Conservation (phyloP, 768 basidiomycete genomes). For the Boletellus ananiceps region DNA sequence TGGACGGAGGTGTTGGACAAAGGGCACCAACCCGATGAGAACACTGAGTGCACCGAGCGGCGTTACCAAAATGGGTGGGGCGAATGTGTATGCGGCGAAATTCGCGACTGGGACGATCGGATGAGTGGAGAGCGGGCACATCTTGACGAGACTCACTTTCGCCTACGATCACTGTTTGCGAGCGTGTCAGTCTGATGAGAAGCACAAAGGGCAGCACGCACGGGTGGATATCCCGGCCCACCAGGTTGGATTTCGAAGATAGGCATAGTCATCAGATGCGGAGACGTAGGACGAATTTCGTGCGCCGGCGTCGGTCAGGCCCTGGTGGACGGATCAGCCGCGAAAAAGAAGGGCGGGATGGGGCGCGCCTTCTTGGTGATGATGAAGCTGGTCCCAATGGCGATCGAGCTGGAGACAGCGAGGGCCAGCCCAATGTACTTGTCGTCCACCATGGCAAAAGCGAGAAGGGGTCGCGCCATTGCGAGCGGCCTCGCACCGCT, state of each 20-base stretch:
- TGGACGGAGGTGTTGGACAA: neutral
- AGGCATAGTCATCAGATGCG: slow-evolving; percentile 80
- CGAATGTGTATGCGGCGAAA: slow-evolving; percentile 97
- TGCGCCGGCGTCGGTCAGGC: slow-evolving; percentile 80
- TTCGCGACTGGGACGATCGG: slow-evolving; percentile 55
- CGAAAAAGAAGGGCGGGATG: slow-evolving; percentile 1
- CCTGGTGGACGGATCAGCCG: slow-evolving; percentile 44
- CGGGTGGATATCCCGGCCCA: slow-evolving; percentile 93
- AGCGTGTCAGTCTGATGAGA: slow-evolving; percentile 4
- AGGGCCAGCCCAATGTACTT: slow-evolving; percentile 93
- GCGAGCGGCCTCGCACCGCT: neutral
- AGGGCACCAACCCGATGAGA: slow-evolving; percentile 75
- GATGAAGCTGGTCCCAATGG: slow-evolving; percentile 95
- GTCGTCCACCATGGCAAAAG: slow-evolving; percentile 68
- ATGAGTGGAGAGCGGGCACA: slow-evolving; percentile 1
- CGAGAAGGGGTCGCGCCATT: neutral
- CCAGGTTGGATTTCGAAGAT: slow-evolving; percentile 91
- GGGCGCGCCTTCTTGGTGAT: slow-evolving; percentile 92
- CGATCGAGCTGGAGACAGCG: slow-evolving; percentile 77
- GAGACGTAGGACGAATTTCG: slow-evolving; percentile 44
- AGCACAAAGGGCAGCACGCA: slow-evolving; percentile 42
- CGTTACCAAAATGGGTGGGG: slow-evolving; percentile 96
- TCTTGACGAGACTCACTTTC: slow-evolving; percentile 58
- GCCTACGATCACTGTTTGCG: slow-evolving; percentile 79
- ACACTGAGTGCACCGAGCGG: slow-evolving; percentile 96